Conservation (phyloP, 1,139 yeast species). For the Ogataea hybrid region DNA sequence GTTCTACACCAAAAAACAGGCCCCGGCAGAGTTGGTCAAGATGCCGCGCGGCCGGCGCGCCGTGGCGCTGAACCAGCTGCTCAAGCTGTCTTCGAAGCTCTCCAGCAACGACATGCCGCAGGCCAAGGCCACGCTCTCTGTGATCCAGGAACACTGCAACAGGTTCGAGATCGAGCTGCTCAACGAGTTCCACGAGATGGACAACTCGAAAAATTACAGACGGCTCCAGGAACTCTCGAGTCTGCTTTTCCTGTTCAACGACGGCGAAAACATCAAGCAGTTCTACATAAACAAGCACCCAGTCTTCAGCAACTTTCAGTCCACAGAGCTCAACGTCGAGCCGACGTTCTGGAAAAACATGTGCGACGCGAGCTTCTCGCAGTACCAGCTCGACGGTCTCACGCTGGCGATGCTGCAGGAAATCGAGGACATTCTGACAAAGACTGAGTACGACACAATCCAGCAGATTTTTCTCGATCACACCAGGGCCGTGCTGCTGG, state of each 20-base stretch:
- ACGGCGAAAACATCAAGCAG: constrained; percentile 80
- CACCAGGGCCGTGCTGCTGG: constrained; percentile 60
- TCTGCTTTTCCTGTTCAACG: constrained; percentile 78
- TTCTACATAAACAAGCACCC: constrained; percentile 82
- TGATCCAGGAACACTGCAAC: constrained; percentile 73
- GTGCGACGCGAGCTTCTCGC: constrained; percentile 43
- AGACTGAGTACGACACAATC: constrained; percentile 67
- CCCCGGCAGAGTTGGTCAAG: constrained; percentile 59
- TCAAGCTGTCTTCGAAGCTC: constrained; percentile 63
- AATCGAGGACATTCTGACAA: constrained; percentile 43
- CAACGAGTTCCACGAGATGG: constrained; percentile 56
- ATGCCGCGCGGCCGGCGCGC: constrained; percentile 47
- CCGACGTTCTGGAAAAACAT: constrained; percentile 46
- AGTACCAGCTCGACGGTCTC: constrained; percentile 28
- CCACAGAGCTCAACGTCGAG: constrained; percentile 30
- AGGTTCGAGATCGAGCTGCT: constrained; percentile 67
- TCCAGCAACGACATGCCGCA: constrained; percentile 50
- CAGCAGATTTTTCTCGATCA: constrained; percentile 69
- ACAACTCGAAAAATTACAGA: constrained; percentile 55
- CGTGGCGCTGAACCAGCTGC: constrained; percentile 67
- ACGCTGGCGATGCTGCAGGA: constrained; percentile 25
- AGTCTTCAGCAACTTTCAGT: constrained; percentile 56
- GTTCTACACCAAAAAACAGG: constrained; percentile 56
- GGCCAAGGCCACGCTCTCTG: constrained; percentile 48
- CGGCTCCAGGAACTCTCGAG: constrained; percentile 78